These are phyloP conservation scores for Ophiocordyceps polyrhachis-furcata DNA, from an alignment of 2,329 filamentous ascomycete genomes.

Conservation along the genomic window DNA sequence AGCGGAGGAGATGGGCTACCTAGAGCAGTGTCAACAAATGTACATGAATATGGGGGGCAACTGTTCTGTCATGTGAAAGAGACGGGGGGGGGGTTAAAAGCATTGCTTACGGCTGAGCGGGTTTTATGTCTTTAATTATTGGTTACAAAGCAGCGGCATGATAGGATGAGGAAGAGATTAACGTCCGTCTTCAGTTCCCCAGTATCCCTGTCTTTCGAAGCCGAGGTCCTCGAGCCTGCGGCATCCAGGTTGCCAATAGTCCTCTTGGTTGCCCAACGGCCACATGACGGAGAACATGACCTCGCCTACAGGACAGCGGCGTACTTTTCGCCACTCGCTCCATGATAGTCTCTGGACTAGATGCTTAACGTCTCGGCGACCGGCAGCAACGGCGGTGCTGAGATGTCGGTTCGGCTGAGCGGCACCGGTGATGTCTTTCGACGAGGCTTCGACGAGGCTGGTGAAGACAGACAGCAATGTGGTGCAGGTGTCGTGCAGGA, in stretches of 20 bases:
- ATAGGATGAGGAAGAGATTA: too few species aligned
- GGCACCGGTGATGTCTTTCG: background rate
- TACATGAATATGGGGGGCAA: constrained; percentile 24
- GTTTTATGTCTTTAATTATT: background rate
- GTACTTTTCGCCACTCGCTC: constrained; percentile 40
- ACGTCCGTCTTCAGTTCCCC: background rate
- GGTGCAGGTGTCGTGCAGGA: constrained; percentile 20
- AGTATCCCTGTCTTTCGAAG: background rate
- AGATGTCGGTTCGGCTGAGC: background rate
- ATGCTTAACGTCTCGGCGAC: background rate
- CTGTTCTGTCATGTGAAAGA: constrained; percentile 33
- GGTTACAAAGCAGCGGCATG: too few species aligned
- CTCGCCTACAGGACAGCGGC: constrained; percentile 32
- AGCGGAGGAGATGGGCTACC: constrained; percentile 58
- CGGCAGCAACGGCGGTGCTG: background rate
- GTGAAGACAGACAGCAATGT: constrained; percentile 6
- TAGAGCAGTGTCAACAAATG: constrained; percentile 45
- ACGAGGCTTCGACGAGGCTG: background rate
- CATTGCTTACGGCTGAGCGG: background rate
- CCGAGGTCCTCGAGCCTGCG: constrained; percentile 1
- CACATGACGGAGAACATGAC: constrained; percentile 44
- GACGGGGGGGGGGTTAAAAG: background rate
- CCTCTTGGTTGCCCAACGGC: constrained; percentile 35
- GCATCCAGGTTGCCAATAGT: constrained; percentile 25
- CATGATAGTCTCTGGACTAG: constrained; percentile 34